phyloP scores from a whole-genome alignment of 257 asterid genomes.

The Solanum corneliomulleri region DNA sequence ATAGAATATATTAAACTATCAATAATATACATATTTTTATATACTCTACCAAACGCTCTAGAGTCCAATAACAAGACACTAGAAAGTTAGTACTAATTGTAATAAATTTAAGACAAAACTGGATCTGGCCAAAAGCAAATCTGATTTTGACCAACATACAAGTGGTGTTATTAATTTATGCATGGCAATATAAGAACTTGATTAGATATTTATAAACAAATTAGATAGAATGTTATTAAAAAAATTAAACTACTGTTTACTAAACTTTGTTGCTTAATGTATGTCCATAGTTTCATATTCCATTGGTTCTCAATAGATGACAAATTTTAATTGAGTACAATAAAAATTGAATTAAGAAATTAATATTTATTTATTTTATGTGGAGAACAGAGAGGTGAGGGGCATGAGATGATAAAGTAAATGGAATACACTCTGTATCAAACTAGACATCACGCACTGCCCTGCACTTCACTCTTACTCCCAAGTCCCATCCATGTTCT shows the following conservation, averaged over 20 bases:
- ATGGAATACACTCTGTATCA: conserved; percentile 11
- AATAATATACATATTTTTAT: no score
- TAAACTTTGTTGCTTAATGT: not conserved
- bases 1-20: no score
- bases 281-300: not conserved
- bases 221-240: not conserved
- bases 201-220: not conserved
- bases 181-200: not conserved
- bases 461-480: not conserved
- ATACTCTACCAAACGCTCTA: no score
- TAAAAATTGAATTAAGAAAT: not conserved
- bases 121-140: not conserved
- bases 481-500: not conserved
- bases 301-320: not conserved
- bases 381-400: not conserved
- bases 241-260: not conserved
- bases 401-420: not conserved
- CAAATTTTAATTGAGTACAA: not conserved
- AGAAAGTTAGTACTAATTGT: not conserved
- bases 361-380: not conserved
- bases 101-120: not conserved
- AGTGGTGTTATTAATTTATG: not conserved
- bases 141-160: not conserved
- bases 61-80: not conserved
- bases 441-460: not conserved